These are phyloP conservation scores for Isabelozyma gotoi DNA, from an alignment of 805 yeast species.

Conservation along the genomic window DNA sequence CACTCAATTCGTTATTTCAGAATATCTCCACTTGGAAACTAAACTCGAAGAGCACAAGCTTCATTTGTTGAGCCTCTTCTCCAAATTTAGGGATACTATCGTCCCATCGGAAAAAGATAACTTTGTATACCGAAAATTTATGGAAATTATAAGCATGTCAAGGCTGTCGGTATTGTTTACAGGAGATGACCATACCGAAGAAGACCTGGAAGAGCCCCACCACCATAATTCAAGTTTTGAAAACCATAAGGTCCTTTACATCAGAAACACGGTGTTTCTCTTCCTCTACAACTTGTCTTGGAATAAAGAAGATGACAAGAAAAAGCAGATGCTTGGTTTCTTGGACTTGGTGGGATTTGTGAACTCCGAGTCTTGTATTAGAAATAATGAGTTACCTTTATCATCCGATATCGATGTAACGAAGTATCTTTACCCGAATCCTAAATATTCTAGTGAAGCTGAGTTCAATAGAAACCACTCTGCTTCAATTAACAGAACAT, in stretches of 20 bases:
- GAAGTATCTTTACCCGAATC: constrained; percentile 12
- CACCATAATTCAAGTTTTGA: neutral
- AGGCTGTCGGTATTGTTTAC: neutral
- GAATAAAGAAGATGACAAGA: constrained; percentile 4
- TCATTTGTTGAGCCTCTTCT: neutral
- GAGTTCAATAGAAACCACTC: neutral
- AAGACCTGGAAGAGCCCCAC: neutral
- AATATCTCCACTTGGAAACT: neutral
- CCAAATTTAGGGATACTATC: neutral
- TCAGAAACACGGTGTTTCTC: constrained; percentile 12
- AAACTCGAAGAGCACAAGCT: neutral
- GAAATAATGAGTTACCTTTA: constrained; percentile 9
- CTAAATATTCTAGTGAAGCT: constrained; percentile 10
- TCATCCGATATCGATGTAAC: constrained; percentile 15
- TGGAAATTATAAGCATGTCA: neutral
- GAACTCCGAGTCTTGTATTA: constrained; percentile 13
- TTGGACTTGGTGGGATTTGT: constrained; percentile 21
- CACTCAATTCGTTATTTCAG: neutral
- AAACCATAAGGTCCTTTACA: neutral
- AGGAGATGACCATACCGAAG: neutral
- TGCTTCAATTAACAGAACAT: neutral
- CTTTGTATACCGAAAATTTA: neutral
- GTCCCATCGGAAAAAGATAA: neutral
- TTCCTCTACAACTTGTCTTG: constrained; percentile 15
- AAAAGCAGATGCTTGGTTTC: constrained; percentile 12